These are phyloP conservation scores for Pythium grandisporangium DNA, from an alignment of 352 stramenopile genomes.

Conservation along the genomic window DNA sequence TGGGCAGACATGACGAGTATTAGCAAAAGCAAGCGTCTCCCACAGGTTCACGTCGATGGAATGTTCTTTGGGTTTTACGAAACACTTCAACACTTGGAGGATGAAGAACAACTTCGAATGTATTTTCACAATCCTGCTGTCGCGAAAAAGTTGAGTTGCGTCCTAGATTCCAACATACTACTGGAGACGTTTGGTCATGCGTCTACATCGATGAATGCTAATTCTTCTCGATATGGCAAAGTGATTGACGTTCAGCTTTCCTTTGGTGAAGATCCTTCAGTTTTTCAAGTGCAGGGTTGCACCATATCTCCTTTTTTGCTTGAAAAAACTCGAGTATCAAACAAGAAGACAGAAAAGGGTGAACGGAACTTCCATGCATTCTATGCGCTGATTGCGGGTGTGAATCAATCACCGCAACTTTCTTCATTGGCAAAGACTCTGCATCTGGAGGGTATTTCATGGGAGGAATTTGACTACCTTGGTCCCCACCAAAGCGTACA, in stretches of 20 bases:
- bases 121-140: conserved; percentile 67
- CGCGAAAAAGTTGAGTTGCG: conserved; percentile 42
- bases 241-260: conserved; percentile 36
- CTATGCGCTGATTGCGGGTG: conserved; percentile 52
- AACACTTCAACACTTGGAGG: conserved; percentile 61
- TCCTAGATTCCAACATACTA: conserved; percentile 65
- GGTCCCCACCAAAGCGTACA: too few relatives aligned
- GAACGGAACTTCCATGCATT: conserved; percentile 65
- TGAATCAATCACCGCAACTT: conserved; percentile 32
- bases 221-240: conserved; percentile 73
- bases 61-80: conserved; percentile 79
- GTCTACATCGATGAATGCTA: conserved; percentile 51
- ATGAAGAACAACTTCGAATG: conserved; percentile 72
- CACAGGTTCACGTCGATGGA: conserved; percentile 61
- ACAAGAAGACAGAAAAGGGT: neutral
- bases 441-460: conserved; percentile 20
- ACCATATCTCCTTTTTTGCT: conserved; percentile 51
- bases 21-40: conserved; percentile 62
- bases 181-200: conserved; percentile 71
- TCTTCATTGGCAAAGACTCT: conserved; percentile 23
- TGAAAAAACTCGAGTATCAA: conserved; percentile 57
- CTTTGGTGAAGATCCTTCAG: conserved; percentile 29
- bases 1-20: conserved; percentile 61
- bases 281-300: conserved; percentile 51
- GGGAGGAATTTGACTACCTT: conserved; percentile 43